These are phyloP conservation scores for Pythium brassicae DNA, from an alignment of 352 stramenopile genomes.

Conservation along the genomic window DNA sequence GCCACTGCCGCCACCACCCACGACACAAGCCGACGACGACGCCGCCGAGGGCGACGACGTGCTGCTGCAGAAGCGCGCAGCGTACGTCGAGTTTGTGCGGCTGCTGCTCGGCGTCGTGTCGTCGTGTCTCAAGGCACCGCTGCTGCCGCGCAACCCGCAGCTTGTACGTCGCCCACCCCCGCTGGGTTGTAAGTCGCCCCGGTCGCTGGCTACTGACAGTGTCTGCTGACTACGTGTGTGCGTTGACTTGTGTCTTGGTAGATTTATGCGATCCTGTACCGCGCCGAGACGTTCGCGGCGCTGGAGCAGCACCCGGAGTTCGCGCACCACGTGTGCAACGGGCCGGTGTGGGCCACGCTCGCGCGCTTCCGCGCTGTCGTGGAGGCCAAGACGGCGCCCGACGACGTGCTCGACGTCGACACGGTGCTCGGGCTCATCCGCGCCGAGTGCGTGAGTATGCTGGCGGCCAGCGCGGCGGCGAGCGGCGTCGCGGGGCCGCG, in stretches of 20 bases:
- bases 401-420: constrained; percentile 60
- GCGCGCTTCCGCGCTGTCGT: constrained; percentile 56
- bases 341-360: constrained; percentile 59
- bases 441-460: constrained; percentile 55
- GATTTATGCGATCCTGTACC: constrained; percentile 84
- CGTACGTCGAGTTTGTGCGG: constrained; percentile 78
- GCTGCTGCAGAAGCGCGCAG: constrained; percentile 43
- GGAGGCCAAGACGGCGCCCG: constrained; percentile 51
- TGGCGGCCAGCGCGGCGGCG: constrained; percentile 42
- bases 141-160: constrained; percentile 73
- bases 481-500: constrained; percentile 3
- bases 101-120: constrained; percentile 62
- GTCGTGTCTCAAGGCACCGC: constrained; percentile 54
- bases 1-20: too few relatives aligned
- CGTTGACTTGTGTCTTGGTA: constrained; percentile 5
- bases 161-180: constrained; percentile 48
- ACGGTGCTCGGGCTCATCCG: constrained; percentile 66
- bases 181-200: too few relatives aligned
- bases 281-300: constrained; percentile 45
- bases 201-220: background rate
- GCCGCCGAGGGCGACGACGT: constrained; percentile 42
- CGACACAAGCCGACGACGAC: too few relatives aligned
- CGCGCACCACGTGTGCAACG: constrained; percentile 50
- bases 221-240: background rate
- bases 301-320: constrained; percentile 63